phyloP scores from a whole-genome alignment of 2,329 filamentous ascomycete genomes.

The Penicillium sp. region DNA sequence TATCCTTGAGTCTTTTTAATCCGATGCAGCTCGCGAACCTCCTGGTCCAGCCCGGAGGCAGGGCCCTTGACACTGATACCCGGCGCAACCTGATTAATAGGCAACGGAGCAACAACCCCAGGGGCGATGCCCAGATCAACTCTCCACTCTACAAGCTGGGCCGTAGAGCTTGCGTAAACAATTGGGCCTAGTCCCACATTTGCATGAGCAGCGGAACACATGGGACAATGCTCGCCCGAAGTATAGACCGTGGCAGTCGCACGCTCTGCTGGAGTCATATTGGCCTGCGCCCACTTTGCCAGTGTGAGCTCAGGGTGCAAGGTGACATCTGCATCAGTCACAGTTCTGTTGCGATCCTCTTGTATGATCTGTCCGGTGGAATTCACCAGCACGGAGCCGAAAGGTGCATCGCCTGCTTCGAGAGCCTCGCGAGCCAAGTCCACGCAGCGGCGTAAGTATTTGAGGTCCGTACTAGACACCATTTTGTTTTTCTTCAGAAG shows the following conservation, averaged over 20 bases:
- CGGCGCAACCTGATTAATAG: constrained; percentile 19
- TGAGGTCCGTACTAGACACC: constrained; percentile 9
- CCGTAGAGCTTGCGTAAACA: constrained; percentile 19
- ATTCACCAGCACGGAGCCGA: constrained; percentile 18
- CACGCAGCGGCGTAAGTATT: constrained; percentile 13
- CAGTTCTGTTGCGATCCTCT: constrained; percentile 20
- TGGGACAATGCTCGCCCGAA: constrained; percentile 22
- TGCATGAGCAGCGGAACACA: constrained; percentile 19
- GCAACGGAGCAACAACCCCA: constrained; percentile 19
- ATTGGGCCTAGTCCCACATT: constrained; percentile 20
- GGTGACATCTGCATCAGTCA: constrained; percentile 14
- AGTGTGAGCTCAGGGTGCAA: constrained; percentile 19
- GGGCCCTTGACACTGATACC: constrained; percentile 14
- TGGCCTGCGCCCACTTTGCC: constrained; percentile 17
- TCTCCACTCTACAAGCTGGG: constrained; percentile 15
- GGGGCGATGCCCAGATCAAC: constrained; percentile 11
- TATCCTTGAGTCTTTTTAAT: not conserved
- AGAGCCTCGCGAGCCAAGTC: constrained; percentile 15
- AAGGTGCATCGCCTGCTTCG: constrained; percentile 17
- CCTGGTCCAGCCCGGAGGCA: constrained; percentile 10
- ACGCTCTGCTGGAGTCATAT: constrained; percentile 10
- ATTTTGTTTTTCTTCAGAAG: not conserved
- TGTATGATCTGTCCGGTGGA: constrained; percentile 9
- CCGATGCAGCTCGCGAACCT: constrained; percentile 18
- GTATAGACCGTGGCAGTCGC: constrained; percentile 18